phyloP scores from a whole-genome alignment of 2,329 filamentous ascomycete genomes.

The Cercospora canescens region DNA sequence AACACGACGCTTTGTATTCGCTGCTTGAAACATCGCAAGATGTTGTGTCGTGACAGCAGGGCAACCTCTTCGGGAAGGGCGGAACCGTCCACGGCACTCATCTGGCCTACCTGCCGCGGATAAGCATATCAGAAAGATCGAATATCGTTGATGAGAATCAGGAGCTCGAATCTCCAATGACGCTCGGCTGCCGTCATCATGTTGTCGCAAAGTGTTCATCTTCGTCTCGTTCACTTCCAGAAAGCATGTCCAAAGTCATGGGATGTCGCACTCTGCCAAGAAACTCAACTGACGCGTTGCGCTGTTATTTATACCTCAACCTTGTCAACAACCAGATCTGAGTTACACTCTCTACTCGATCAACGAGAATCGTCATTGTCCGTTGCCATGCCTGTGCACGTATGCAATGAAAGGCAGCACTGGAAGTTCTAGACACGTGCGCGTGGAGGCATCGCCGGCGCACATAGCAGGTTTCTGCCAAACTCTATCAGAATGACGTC shows the following conservation, averaged over 20 bases:
- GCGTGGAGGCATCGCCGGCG: background rate
- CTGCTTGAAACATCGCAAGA: background rate
- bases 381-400: background rate
- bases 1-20: background rate
- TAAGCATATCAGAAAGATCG: no score
- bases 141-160: no score
- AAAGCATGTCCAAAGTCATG: background rate
- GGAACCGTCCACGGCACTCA: background rate
- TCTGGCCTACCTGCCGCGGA: no score
- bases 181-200: no score
- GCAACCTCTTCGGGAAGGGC: background rate
- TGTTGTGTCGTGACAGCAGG: background rate
- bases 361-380: background rate
- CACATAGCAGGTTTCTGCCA: constrained; percentile 9
- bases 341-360: background rate
- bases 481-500: constrained; percentile 19
- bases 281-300: background rate
- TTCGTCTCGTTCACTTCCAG: no score
- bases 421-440: background rate
- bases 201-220: no score
- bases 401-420: background rate
- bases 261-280: background rate
- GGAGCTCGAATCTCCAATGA: no score
- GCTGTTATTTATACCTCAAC: background rate
- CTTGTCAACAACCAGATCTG: background rate